Base-by-base conservation (phyloP, 257 asterid genomes). In the Scutellaria galericulata region DNA sequence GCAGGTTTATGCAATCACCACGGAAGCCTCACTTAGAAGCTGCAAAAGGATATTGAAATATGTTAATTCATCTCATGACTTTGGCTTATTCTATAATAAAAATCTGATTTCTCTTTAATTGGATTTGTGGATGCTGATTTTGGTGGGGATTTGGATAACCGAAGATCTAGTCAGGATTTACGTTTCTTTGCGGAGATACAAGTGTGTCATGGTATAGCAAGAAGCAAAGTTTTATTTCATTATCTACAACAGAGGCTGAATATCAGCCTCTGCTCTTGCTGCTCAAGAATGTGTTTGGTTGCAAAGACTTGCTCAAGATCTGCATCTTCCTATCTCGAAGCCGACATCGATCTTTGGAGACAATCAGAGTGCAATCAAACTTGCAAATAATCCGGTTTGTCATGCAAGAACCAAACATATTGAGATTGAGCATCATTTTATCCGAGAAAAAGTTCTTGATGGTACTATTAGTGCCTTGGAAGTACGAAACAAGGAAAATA, bases 1-100 rank as follows among this genome's bases (percentile, higher is more conserved):
- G 22, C 5, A 35, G 47, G 10, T 59, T 59, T n/a, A n/a, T n/a
- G 65, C 65, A 59, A 37, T 59, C 65, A 13, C 22, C 65, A 59
- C 24, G 24, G 24, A 51, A 51, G 57, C 57, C 57, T 51, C 57
- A 51, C 24, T 51, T 51, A 51, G 57, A 51, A 51, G 24, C 24
- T n/a, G 57, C 24, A 51, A 51, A 51, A 51, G 24, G 24, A 51
- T 51, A 2, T 8, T 51, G 1, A 51, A 51, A 14, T 51, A 51
- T 51, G 57, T 51, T 5, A 51, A 51, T 2, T 51, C 57, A n/a
- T n/a, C 57, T 51, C 24, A 24, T n/a, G 24, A 51, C 11, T 0
- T 51, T n/a, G 57, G 57, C 2, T 51, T 51, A 51, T 51, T 51
- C 24, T 51, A n/a, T 7, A 14, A 51, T 24, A 51, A 51, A 9